These are phyloP conservation scores for Luffa acutangula DNA, from an alignment of 306 rosid species.

Conservation along the genomic window DNA sequence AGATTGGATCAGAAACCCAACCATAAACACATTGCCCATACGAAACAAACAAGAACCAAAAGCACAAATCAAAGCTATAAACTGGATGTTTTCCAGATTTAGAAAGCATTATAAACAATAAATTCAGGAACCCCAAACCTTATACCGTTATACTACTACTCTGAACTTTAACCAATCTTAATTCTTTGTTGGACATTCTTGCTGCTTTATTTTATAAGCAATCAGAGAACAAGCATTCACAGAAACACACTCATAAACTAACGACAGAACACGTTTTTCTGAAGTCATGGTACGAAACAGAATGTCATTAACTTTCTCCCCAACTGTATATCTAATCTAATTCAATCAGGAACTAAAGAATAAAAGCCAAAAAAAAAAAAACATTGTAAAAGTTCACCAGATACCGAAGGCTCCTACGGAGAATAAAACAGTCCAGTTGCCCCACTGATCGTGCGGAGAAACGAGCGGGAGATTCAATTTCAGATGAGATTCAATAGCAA, in stretches of 20 bases:
- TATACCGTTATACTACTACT: background rate
- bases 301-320: background rate
- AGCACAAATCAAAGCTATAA: too few species aligned
- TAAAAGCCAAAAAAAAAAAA: background rate
- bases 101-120: background rate
- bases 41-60: too few species aligned
- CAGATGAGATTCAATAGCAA: slow-evolving; percentile 22
- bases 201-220: background rate
- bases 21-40: too few species aligned
- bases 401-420: slow-evolving; percentile 57
- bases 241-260: background rate
- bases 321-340: background rate
- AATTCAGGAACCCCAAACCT: background rate
- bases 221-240: background rate
- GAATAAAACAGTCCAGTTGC: slow-evolving; percentile 59
- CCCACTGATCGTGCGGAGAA: slow-evolving; percentile 61
- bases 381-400: slow-evolving; percentile 26
- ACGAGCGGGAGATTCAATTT: slow-evolving; percentile 35
- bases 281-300: background rate
- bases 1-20: too few species aligned
- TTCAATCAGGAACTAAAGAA: background rate
- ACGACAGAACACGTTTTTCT: too few species aligned
- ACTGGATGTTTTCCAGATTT: too few species aligned
- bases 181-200: background rate
- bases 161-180: background rate